Percentiles rank a stretch among this genome's conserved stretches.
Conservation (phyloP, 495 filamentous ascomycete genomes). For the Penicillium simplicissimum region DNA sequence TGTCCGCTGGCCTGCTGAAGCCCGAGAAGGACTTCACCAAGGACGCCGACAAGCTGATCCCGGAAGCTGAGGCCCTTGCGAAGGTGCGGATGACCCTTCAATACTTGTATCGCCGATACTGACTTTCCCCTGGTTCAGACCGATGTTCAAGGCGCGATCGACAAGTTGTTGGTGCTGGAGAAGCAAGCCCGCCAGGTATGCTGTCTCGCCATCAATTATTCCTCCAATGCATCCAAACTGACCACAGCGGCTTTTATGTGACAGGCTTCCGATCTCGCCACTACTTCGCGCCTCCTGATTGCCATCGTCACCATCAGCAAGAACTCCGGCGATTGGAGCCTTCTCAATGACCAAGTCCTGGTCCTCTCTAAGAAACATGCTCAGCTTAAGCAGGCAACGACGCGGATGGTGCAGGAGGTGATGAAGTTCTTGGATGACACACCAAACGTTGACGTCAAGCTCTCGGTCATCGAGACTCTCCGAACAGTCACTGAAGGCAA, state of each 20-base stretch:
- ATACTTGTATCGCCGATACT: constrained; percentile 5
- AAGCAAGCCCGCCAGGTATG: constrained; percentile 94
- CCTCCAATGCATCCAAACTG: constrained; percentile 7
- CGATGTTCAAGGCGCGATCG: constrained; percentile 81
- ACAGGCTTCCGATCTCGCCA: constrained; percentile 91
- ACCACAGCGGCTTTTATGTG: background rate
- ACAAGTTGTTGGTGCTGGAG: constrained; percentile 87
- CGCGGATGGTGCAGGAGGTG: constrained; percentile 96
- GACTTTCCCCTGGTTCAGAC: constrained; percentile 48
- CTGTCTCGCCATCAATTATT: constrained; percentile 1
- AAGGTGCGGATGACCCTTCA: constrained; percentile 57
- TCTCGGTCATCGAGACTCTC: constrained; percentile 90
- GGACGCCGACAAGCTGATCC: constrained; percentile 87
- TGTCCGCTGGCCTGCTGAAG: constrained; percentile 65
- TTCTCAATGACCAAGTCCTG: constrained; percentile 94
- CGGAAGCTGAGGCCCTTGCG: constrained; percentile 82
- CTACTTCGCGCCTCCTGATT: constrained; percentile 84
- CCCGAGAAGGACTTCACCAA: constrained; percentile 80
- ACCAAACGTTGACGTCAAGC: constrained; percentile 79
- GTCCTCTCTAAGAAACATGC: constrained; percentile 98
- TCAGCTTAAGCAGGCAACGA: constrained; percentile 97
- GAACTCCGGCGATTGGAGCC: constrained; percentile 83
- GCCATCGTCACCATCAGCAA: constrained; percentile 92
- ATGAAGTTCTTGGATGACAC: constrained; percentile 87
- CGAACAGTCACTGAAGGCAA: constrained; percentile 98